These are phyloP conservation scores for Carpinus fangiana DNA, from an alignment of 306 rosid species.

Conservation along the genomic window DNA sequence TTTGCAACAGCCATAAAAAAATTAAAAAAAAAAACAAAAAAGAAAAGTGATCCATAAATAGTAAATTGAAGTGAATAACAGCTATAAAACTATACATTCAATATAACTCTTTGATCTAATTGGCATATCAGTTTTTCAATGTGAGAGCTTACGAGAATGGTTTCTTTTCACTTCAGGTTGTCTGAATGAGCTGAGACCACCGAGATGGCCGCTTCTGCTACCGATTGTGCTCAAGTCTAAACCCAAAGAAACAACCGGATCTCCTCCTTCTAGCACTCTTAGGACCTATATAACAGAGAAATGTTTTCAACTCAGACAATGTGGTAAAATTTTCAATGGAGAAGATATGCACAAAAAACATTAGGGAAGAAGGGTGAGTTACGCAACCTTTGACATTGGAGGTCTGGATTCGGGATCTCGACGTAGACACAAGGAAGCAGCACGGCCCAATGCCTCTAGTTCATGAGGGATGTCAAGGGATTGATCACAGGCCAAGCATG, in stretches of 20 bases:
- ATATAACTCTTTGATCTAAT: conserved; percentile 5
- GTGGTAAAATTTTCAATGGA: not conserved
- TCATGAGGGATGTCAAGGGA: conserved; percentile 64
- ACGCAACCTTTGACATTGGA: conserved; percentile 80
- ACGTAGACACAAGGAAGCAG: conserved; percentile 81
- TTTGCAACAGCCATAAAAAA: not conserved
- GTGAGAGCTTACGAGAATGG: conserved; percentile 83
- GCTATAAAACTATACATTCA: not conserved
- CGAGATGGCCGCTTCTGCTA: conserved; percentile 74
- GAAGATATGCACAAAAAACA: not conserved
- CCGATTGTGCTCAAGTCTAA: conserved; percentile 68
- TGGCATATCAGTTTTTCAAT: conserved; percentile 45
- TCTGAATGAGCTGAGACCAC: conserved; percentile 48
- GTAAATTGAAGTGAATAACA: not conserved
- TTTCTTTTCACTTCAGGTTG: conserved; percentile 48
- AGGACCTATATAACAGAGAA: conserved; percentile 52
- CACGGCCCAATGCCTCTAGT: conserved; percentile 73
- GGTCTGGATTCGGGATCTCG: conserved; percentile 85
- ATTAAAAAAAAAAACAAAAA: no score
- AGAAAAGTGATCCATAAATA: not conserved
- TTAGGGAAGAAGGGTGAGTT: not conserved
- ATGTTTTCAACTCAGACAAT: conserved; percentile 4
- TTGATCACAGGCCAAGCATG: conserved; percentile 48
- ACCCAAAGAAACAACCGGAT: conserved; percentile 54
- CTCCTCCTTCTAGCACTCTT: conserved; percentile 89